A percentile compares a stretch with the other conserved stretches of the same genome.
Conservation (phyloP, 2,329 filamentous ascomycete species). For the Purpureocillium takamizusanense region DNA sequence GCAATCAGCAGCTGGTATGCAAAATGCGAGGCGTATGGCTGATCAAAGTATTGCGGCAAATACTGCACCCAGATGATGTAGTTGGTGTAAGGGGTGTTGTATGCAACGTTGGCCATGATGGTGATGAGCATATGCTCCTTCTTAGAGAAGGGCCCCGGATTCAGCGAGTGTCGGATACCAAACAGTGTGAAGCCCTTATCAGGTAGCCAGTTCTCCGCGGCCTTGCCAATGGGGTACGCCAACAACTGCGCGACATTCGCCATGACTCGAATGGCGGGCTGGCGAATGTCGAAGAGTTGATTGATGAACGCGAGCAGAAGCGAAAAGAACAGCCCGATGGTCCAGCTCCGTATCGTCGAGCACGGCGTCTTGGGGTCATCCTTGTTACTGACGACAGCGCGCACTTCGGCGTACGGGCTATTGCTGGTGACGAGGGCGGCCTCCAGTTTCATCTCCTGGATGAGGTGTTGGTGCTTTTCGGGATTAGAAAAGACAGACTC, state of each 20-base stretch:
- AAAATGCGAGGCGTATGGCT: constrained; percentile 41
- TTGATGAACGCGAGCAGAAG: constrained; percentile 41
- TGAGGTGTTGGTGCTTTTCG: constrained; percentile 36
- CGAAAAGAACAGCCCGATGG: constrained; percentile 42
- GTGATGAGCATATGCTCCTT: constrained; percentile 55
- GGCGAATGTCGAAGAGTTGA: constrained; percentile 49
- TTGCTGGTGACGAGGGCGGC: constrained; percentile 45
- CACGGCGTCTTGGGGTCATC: constrained; percentile 39
- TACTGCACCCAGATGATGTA: constrained; percentile 46
- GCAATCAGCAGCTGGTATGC: constrained; percentile 47
- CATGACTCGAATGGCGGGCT: constrained; percentile 44
- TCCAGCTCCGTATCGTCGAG: constrained; percentile 47
- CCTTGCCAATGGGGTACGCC: constrained; percentile 44
- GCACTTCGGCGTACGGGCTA: constrained; percentile 48
- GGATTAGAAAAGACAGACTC: constrained; percentile 33
- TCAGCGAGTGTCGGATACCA: constrained; percentile 38
- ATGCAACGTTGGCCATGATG: constrained; percentile 53
- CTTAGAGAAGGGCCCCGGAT: constrained; percentile 47
- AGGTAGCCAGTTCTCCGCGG: constrained; percentile 40
- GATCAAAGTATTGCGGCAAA: constrained; percentile 44
- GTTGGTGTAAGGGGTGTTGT: constrained; percentile 43
- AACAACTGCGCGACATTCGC: constrained; percentile 48
- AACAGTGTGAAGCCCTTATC: constrained; percentile 38
- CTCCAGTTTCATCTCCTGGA: constrained; percentile 46
- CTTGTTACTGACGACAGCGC: constrained; percentile 46